phyloP scores from a whole-genome alignment of 352 stramenopile genomes.

The Pythium plurisporium region DNA sequence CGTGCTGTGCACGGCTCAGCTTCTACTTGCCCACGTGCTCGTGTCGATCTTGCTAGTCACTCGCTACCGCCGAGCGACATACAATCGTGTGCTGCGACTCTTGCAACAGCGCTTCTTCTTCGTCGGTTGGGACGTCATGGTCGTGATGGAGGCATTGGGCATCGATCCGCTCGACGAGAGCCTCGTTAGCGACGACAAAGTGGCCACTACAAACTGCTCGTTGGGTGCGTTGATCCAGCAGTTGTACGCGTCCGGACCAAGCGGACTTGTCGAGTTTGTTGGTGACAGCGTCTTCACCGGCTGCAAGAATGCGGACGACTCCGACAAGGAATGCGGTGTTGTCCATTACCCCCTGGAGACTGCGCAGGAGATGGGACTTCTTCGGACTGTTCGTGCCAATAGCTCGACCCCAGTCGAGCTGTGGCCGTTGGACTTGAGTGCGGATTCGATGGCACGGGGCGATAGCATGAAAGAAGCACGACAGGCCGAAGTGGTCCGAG shows the following conservation, averaged over 20 bases:
- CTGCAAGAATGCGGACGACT: no score
- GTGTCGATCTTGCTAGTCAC: conserved; percentile 22
- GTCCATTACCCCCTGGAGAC: conserved; percentile 26
- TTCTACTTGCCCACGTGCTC: conserved; percentile 24
- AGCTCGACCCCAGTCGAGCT: no score
- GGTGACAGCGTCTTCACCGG: conserved; percentile 35
- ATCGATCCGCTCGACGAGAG: conserved; percentile 30
- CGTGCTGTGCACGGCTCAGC: no score
- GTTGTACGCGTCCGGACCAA: conserved; percentile 36
- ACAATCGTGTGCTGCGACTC: conserved; percentile 29
- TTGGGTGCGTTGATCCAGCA: conserved; percentile 36
- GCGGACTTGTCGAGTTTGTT: conserved; percentile 26
- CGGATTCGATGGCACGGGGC: not conserved
- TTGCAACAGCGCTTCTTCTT: conserved; percentile 36
- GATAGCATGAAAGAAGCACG: not conserved
- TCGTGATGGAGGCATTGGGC: conserved; percentile 30
- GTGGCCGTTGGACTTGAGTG: no score
- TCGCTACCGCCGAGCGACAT: conserved; percentile 23
- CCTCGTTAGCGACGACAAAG: conserved; percentile 20
- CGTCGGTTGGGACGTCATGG: conserved; percentile 39
- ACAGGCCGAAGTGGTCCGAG: no score
- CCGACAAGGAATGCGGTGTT: not conserved
- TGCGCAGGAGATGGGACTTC: not conserved
- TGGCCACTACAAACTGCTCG: conserved; percentile 27
- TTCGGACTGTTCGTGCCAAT: not conserved